Evolutionary conservation across 306 rosid species (phyloP).

Genomic region (Inga leiocalycina): DNA sequence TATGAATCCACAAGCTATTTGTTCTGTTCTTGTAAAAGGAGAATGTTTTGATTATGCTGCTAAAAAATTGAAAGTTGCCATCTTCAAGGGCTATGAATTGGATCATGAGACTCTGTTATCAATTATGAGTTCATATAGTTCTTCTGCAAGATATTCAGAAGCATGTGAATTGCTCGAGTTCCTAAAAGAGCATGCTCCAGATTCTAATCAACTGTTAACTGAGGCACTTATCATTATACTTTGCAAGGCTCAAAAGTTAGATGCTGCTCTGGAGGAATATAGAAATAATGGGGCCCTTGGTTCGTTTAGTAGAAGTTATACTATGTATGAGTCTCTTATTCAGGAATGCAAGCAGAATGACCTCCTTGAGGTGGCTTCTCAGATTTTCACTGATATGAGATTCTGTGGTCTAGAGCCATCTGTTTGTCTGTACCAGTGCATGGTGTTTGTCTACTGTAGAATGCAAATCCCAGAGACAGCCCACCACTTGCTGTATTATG

Average conservation of each 20-base stretch:
- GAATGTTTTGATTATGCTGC: slow-evolving; percentile 83
- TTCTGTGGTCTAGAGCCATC: slow-evolving; percentile 74
- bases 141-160: slow-evolving; percentile 76
- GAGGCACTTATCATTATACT: slow-evolving; percentile 80
- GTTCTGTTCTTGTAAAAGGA: slow-evolving; percentile 78
- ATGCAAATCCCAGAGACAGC: slow-evolving; percentile 89
- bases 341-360: slow-evolving; percentile 76
- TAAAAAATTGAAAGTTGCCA: slow-evolving; percentile 72
- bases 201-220: slow-evolving; percentile 60
- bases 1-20: slow-evolving; percentile 75
- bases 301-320: slow-evolving; percentile 57
- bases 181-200: slow-evolving; percentile 66
- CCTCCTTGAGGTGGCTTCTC: slow-evolving; percentile 68
- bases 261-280: slow-evolving; percentile 80
- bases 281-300: slow-evolving; percentile 56
- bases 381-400: slow-evolving; percentile 86
- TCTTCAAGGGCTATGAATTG: slow-evolving; percentile 65
- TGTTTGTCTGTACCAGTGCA: slow-evolving; percentile 55
- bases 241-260: slow-evolving; percentile 74
- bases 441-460: slow-evolving; percentile 71
- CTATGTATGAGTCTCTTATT: slow-evolving; percentile 72
- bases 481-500: slow-evolving; percentile 69
- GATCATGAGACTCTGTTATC: slow-evolving; percentile 74
- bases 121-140: slow-evolving; percentile 76
- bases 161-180: slow-evolving; percentile 87